Evolutionary conservation across 139 green algal genomes (phyloP), one percentile per base, ranked within the genome.

Genomic region (Volvox reticuliferus): DNA sequence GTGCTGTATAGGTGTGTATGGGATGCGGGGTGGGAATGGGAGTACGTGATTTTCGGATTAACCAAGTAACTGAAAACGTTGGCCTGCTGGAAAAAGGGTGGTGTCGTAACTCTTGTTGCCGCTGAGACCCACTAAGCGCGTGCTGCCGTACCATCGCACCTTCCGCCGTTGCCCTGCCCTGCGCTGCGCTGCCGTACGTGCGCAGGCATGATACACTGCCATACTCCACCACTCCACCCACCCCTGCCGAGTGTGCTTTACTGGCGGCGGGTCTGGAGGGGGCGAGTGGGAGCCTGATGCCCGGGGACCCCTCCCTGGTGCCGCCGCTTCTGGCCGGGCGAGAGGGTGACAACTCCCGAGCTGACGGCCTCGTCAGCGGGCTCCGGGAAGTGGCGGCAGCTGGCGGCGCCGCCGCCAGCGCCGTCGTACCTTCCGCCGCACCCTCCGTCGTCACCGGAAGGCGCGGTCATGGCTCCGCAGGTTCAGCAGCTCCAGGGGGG

Each of bases 151-250:
- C 44, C 5, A 14, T 55, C 44, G n/a, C n/a, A n/a, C n/a, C n/a
- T n/a, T n/a, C n/a, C n/a, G n/a, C n/a, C n/a, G n/a, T n/a, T 55
- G 44, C 44, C 44, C 44, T 55, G 44, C 44, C 9, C 44, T 55
- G 44, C 9, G 9, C 44, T 55, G 44, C 44, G 44, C 9, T 55
- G 44, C 9, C 9, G 44, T 55, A 55, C 44, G 44, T 55, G 9
- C 32, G 78, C 78, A 84, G 78, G 36, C 78, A 84, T 26, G 37
- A 84, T 26, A 2, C 20, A 18, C 36, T 84, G 78, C 78, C 78
- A 35, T 84, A 84, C 78, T 33, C 36, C 22, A 35, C 37, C 19
- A 68, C 36, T 14, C 78, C 36, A 35, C 37, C 37, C 37, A 35
- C 37, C 37, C 19, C 78, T 44, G 37, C 37, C 36, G 78, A 67